Evolutionary conservation across 495 filamentous ascomycete species (phyloP), one percentile per base, ranked within the genome.

Genomic region (Chaetomium fimeti): DNA sequence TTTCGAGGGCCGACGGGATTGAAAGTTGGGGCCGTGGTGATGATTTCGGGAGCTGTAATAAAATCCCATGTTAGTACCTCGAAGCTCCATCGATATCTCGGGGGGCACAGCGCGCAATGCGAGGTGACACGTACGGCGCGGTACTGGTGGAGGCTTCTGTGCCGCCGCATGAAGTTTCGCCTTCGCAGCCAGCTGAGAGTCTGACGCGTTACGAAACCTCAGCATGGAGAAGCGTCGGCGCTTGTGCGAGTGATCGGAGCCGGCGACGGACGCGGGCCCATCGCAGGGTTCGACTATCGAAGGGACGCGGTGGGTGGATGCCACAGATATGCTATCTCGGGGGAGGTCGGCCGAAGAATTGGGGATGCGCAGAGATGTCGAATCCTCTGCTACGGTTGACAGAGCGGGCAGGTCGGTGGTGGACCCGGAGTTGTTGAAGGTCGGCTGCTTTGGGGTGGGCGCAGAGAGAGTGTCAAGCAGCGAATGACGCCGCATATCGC

Each of bases 171-270:
- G 88, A 61, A 89, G 84, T 73, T 88, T 92, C 49, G 90, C 89
- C 70, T 88, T 91, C 58, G 82, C 76, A 12, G 91, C 91, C 57
- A 97, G 81, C 71, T 96, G 92, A 53, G 94, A 90, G 75, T 98
- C 94, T 18, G 93, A 97, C 54, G 91, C 92, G 85, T 97, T 90
- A 55, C 93, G 88, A 71, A 96, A 88, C 73, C 88, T 91, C 77
- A 96, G 83, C 77, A 97, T 87, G 73, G 89, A 94, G 73, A 97
- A 97, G 40, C 93, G 88, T 64, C 88, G 83, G 72, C 84, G 78
- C 62, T 78, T 85, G 4, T 76, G 72, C 24, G 73, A 80, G 68
- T 83, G 78, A 28, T 81, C 79, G 66, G 81, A 78, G 36, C 79
- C 66, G 3, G 75, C 71, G 13, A 76, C 76, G 1, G 76, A 76